Evolutionary conservation across 2,329 filamentous ascomycete species (phyloP), one percentile per base, ranked within the genome.

Genomic region (Ophiostoma himal-ulmi): DNA sequence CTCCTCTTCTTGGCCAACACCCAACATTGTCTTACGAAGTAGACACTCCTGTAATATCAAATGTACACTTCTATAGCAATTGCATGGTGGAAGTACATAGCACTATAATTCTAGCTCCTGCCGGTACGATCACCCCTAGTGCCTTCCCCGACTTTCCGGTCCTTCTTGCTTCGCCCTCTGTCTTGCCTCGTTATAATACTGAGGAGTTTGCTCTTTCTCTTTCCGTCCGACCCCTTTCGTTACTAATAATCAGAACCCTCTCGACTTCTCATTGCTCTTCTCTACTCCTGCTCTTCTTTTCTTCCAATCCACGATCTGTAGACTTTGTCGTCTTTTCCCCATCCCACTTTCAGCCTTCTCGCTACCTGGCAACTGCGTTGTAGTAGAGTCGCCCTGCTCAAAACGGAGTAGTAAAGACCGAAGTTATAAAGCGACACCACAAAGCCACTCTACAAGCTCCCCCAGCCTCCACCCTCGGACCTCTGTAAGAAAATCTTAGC

Each of bases 341-440:
- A 26, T 67, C 68, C 68, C 68, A 67, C 65, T 67, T 65, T 67
- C 65, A 67, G 65, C 65, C 65, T 48, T 41, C 64, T 34, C 69
- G 66, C 71, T 70, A 60, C 69, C 57, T 65, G 69, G 68, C 70
- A 72, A 69, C 57, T 65, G 62, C 11, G 62, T 65, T 39, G 62
- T 36, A 65, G 62, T 65, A 39, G 4, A 37, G 26, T 30, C n/a
- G 37, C 65, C n/a, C 52, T 41, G 39, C 39, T 26, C 65, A 48
- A 44, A 67, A 41, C 36, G 64, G 64, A 41, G 64, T 66, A 66
- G 64, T 66, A 13, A 65, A 65, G 62, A 52, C 65, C 62, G 48
- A 34, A 26, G 17, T 37, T 30, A 37, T 26, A 34, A 62, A 67
- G n/a, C 39, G 22, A 60, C 22, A 37, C 54, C 5, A 14, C 48